Base-by-base conservation (phyloP, 2,329 filamentous ascomycete species). In the Fusarium agapanthi region DNA sequence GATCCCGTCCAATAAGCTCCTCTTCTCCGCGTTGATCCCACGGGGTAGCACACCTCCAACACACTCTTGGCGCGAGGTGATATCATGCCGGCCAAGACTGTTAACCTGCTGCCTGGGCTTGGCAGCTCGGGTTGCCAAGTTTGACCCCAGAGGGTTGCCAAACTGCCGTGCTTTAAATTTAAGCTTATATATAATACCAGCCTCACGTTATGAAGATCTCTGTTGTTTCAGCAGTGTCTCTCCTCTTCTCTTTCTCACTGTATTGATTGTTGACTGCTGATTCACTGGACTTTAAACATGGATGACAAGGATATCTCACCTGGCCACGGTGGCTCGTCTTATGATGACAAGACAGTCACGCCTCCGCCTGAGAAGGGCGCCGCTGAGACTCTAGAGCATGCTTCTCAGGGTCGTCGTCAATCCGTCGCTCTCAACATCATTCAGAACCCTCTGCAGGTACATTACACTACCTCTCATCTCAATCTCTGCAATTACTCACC, bases 91-190 rank as follows among this genome's bases (percentile, higher is more conserved):
- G 66, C 66, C 66, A 69, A 69, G 66, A 30, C 51, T 51, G 15
- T 69, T 69, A 69, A 69, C 50, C 57, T 69, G 66, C 66, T 69
- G 66, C 66, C 66, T 69, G n/a, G 58, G 58, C 66, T 69, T 69
- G 66, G 66, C 65, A 51, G 30, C 20, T 65, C 66, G 65, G 66
- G 3, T 69, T 69, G 65, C 65, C 65, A 53, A 64, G 58, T 69
- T 69, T 15, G 45, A 57, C n/a, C 13, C 50, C 40, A 54, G 34
- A 64, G 45, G 66, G 66, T 58, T 69, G 65, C 40, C 40, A 69
- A 69, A 55, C 56, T 41, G 14, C 38, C 20, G 47, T 47, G 28
- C 57, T 58, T 69, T 69, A 69, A 58, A 65, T 69, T 64, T 69
- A 69, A 69, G 66, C 66, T 69, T 69, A 69, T 69, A 69, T 65